Evolutionary conservation across 2,329 filamentous ascomycete genomes (phyloP).

Genomic region (Beauveria rudraprayagi): DNA sequence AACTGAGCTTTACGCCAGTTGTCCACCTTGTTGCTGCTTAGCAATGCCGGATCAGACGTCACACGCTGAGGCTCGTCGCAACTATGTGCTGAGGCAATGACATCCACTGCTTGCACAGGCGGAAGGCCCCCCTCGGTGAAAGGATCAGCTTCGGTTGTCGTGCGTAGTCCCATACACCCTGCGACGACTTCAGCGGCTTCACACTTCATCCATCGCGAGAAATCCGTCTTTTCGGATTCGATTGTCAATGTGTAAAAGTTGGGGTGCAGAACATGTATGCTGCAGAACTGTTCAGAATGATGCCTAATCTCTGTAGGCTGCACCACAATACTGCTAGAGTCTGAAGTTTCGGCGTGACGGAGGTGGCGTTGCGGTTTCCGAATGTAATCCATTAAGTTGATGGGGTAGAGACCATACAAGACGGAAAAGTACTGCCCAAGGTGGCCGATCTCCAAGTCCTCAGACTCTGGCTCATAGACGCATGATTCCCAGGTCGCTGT

Average conservation of each 20-base stretch:
- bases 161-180: conserved; percentile 65
- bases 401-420: conserved; percentile 73
- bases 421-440: conserved; percentile 72
- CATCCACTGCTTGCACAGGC: conserved; percentile 15
- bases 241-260: conserved; percentile 75
- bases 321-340: conserved; percentile 66
- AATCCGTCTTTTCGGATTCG: conserved; percentile 70
- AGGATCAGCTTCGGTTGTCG: conserved; percentile 20
- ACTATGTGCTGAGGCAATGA: conserved; percentile 16
- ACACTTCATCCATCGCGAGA: conserved; percentile 69
- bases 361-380: conserved; percentile 73
- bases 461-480: conserved; percentile 51
- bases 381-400: conserved; percentile 82
- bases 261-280: conserved; percentile 68
- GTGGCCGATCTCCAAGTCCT: conserved; percentile 56
- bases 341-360: conserved; percentile 61
- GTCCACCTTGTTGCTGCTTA: conserved; percentile 32
- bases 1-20: conserved; percentile 48
- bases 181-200: conserved; percentile 74
- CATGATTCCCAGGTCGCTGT: conserved; percentile 54
- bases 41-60: conserved; percentile 30
- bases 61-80: conserved; percentile 21
- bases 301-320: conserved; percentile 70
- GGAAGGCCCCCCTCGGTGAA: conserved; percentile 18
- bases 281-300: conserved; percentile 66